Base-by-base conservation (phyloP, 495 filamentous ascomycete genomes). In the Neurospora tetrasperma region DNA sequence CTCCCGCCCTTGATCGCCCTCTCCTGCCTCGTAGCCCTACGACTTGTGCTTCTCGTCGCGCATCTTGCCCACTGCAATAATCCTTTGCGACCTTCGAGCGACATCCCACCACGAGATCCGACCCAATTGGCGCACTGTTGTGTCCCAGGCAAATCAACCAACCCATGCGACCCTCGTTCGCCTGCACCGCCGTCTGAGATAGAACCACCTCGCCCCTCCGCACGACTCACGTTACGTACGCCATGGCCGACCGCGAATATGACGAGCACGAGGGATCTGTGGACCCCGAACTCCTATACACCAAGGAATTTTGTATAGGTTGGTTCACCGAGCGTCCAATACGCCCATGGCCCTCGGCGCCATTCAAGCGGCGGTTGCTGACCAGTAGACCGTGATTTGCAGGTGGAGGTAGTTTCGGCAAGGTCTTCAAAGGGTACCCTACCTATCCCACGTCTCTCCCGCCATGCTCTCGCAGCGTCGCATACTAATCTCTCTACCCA, bases 251-350 rank as follows among this genome's bases (percentile, higher is more conserved):
- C 75, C 74, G 76, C 12, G 80, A 83, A 70, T 81, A 82, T 72
- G 82, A 84, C 20, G 83, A 84, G 14, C 73, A 75, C 70, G 83
- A 83, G 74, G 84, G 80, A 72, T 80, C 83, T 5, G 73, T 93
- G 69, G 93, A 98, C 81, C 94, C 94, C 12, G 93, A 94, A 80
- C 89, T 89, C 68, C 86, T 97, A 40, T 98, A 97, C 78, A 96
- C 92, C 74, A 96, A 94, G 82, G 94, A 98, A 82, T 91, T 91
- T 76, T 95, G 92, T 85, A 97, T 98, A 82, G 94, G 93, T 96
- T 85, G 72, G 89, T 81, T 59, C 71, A 73, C 74, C 71, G 71
- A 70, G 39, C 69, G 42, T 31, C 16, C 42, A 35, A 69, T 39
- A 20, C 23, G 70, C n/a, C 11, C 7, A 39, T 42, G 18, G 5